Base-by-base conservation (phyloP, 495 filamentous ascomycete species). In the Penicillium ucsense region DNA sequence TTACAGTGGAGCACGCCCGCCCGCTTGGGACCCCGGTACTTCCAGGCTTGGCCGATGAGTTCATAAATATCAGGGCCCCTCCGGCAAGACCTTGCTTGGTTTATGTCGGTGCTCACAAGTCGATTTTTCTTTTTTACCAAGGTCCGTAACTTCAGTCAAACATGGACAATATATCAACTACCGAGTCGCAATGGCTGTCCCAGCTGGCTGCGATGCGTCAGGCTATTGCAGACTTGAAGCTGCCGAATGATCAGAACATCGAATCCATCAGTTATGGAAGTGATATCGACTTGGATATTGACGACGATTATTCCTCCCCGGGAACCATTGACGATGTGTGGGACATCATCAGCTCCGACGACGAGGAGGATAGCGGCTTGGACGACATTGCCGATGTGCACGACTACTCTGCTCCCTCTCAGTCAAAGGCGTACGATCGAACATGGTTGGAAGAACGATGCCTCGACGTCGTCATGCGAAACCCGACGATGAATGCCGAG, bases 321-420 rank as follows among this genome's bases (percentile, higher is more conserved):
- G 78, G 74, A 36, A 79, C 79, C 11, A 75, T 80, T 6, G 84
- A 89, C 50, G 86, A 94, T 66, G 78, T 95, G 7, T 97, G 92
- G 92, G 88, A 94, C 61, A 78, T 89, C 35, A 86, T 89, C 61
- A 85, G 80, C 41, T 85, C 87, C 32, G 82, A 87, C 30, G 71
- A 79, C 32, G 85, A 76, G 45, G 78, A 69, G 35, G 75, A 70
- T 37, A 74, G 77, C 39, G 70, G 67, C 9, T 46, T 73, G 6
- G 70, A 76, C 43, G 63, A 61, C 9, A 41, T 60, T 11, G 45
- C 59, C 6, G 47, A 36, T 8, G 36, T 60, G 27, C 47, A 60
- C 5, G 41, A 36, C 20, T 20, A 20, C 20, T 20, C 20, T 27
- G 30, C 35, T 38, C 48, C 55, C 46, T 46, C 48, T 31, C 44